Conservation (phyloP, 1,139 yeast genomes). For the Pichia sp. region DNA sequence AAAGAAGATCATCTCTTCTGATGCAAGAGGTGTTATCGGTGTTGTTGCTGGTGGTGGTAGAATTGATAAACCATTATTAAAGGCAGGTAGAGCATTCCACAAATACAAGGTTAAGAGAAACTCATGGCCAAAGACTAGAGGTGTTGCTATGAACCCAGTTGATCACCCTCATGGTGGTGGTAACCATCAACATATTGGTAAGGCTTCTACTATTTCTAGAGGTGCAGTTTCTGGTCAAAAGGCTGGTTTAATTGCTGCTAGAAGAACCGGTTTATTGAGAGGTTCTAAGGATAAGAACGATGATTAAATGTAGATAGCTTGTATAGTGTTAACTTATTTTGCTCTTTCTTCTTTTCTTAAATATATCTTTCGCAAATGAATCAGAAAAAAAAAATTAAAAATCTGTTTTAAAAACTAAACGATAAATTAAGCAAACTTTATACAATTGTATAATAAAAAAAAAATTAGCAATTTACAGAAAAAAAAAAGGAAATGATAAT, state of each 20-base stretch:
- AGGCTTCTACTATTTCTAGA: constrained; percentile 99
- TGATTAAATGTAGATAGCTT: constrained; percentile 32
- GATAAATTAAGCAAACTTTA: no score
- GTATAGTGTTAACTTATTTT: constrained; percentile 13
- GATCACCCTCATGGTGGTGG: constrained; percentile 99
- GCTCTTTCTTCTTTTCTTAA: constrained; percentile 15
- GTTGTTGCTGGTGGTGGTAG: constrained; percentile 99
- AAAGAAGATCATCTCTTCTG: constrained; percentile 90
- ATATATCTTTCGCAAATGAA: constrained; percentile 9
- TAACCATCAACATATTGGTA: constrained; percentile 99
- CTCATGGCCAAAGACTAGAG: constrained; percentile 99
- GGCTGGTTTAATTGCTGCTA: constrained; percentile 99
- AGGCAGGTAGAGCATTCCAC: constrained; percentile 99
- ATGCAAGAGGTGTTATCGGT: constrained; percentile 99
- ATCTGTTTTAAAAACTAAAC: background rate
- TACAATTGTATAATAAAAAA: background rate
- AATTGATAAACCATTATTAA: constrained; percentile 97
- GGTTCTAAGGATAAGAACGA: constrained; percentile 82
- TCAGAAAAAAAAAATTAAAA: background rate
- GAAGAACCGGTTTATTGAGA: constrained; percentile 99
- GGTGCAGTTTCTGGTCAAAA: constrained; percentile 99
- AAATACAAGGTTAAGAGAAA: constrained; percentile 97
- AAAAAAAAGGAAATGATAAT: no score
- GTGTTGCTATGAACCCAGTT: constrained; percentile 99
- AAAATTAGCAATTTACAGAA: no score